phyloP scores from a whole-genome alignment of 1,284 basidiomycete species.

The Ustanciosporium gigantosporum region DNA sequence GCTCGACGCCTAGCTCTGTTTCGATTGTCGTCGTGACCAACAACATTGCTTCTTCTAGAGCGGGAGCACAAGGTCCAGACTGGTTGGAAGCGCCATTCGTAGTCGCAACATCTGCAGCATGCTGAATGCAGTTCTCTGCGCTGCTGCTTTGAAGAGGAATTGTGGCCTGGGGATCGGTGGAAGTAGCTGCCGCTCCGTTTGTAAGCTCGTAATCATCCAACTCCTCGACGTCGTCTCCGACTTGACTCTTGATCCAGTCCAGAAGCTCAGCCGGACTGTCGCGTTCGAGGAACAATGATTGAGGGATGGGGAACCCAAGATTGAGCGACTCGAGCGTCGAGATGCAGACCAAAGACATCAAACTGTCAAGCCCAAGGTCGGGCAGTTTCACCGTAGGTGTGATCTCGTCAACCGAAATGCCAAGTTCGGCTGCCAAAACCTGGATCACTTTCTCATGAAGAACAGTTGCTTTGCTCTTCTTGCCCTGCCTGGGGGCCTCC shows the following conservation, averaged over 20 bases:
- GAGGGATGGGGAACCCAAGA: constrained; percentile 24
- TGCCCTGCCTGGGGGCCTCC: background rate
- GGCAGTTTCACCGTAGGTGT: constrained; percentile 21
- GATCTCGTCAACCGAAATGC: constrained; percentile 24
- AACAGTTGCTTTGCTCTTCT: constrained; percentile 1
- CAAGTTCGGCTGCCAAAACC: constrained; percentile 25
- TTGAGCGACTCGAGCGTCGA: constrained; percentile 25
- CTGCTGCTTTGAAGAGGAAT: too few relatives aligned
- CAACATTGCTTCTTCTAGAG: constrained; percentile 4
- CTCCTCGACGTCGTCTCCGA: constrained; percentile 2
- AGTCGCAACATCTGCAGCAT: background rate
- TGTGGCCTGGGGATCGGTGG: background rate
- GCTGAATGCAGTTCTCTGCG: background rate
- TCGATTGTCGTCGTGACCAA: constrained; percentile 19
- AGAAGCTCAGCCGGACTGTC: constrained; percentile 27
- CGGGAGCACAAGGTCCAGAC: background rate
- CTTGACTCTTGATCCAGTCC: constrained; percentile 14
- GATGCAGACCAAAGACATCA: constrained; percentile 42
- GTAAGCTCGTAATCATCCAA: background rate
- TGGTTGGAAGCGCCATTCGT: background rate
- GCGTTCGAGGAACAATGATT: constrained; percentile 36
- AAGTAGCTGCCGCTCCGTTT: background rate
- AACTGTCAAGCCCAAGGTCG: constrained; percentile 38
- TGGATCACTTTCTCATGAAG: constrained; percentile 12
- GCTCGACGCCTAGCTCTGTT: constrained; percentile 30